Conservation (phyloP, 1,284 basidiomycete genomes). For the Leucoagaricus sp. region DNA sequence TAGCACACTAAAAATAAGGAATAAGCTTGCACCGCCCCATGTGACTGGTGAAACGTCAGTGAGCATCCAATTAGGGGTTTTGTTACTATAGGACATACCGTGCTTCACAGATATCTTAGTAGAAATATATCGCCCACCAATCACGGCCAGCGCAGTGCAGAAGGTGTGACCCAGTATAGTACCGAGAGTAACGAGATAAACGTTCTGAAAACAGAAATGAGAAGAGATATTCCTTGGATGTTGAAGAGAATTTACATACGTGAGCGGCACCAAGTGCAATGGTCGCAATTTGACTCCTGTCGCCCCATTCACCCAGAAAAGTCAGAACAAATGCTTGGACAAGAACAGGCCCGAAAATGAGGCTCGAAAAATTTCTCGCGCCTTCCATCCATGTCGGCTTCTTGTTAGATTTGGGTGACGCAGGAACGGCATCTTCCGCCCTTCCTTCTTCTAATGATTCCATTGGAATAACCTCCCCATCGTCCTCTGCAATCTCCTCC, state of each 20-base stretch:
- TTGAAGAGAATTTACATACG: conserved; percentile 51
- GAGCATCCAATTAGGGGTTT: conserved; percentile 5
- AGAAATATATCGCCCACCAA: conserved; percentile 89
- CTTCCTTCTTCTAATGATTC: conserved; percentile 64
- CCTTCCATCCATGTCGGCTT: conserved; percentile 53
- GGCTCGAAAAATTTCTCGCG: conserved; percentile 78
- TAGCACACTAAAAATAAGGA: conserved; percentile 81
- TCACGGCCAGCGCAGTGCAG: conserved; percentile 89
- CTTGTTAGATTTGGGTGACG: conserved; percentile 21
- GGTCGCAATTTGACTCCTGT: conserved; percentile 96
- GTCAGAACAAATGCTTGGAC: conserved; percentile 95
- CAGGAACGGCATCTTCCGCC: conserved; percentile 13
- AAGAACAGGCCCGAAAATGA: conserved; percentile 90
- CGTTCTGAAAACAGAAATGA: conserved; percentile 41
- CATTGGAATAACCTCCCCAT: conserved; percentile 55
- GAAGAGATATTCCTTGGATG: conserved; percentile 14
- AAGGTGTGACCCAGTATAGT: conserved; percentile 88
- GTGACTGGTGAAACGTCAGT: conserved; percentile 62
- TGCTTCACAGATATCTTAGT: conserved; percentile 95
- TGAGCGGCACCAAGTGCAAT: conserved; percentile 96
- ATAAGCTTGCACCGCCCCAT: conserved; percentile 78
- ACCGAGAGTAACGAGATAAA: conserved; percentile 83
- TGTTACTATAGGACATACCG: conserved; percentile 75
- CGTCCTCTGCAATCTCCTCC: conserved; percentile 83
- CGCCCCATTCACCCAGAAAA: conserved; percentile 98